These are phyloP conservation scores for Moricandia moricandioides DNA, from an alignment of 345 rosid genomes.

Conservation along the genomic window DNA sequence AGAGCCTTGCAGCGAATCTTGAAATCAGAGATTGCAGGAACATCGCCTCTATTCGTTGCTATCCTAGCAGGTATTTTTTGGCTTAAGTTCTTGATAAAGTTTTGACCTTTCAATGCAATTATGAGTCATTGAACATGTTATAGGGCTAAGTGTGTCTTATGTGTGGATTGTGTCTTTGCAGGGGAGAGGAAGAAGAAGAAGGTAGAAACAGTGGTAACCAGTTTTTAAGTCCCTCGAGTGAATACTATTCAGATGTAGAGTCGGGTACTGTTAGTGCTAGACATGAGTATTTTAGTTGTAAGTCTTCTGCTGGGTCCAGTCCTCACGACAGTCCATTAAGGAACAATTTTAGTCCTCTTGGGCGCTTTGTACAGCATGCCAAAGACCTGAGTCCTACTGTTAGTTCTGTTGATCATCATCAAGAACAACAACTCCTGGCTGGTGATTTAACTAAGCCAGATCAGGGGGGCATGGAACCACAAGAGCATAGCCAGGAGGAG, in stretches of 20 bases:
- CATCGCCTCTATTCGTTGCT: slow-evolving; percentile 46
- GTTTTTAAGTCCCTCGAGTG: slow-evolving; percentile 61
- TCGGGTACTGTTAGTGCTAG: slow-evolving; percentile 80
- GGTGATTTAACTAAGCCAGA: slow-evolving; percentile 41
- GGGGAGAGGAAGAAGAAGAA: slow-evolving; percentile 76
- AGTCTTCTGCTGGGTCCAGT: slow-evolving; percentile 73
- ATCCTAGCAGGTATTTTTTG: slow-evolving; percentile 57
- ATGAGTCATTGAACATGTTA: background rate
- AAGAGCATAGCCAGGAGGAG: slow-evolving; percentile 1
- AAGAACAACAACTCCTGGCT: slow-evolving; percentile 41
- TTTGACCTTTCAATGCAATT: background rate
- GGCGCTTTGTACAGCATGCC: slow-evolving; percentile 66
- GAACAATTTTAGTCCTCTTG: slow-evolving; percentile 80
- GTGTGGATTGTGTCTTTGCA: slow-evolving; percentile 33
- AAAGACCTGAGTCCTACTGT: slow-evolving; percentile 57
- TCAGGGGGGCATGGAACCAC: background rate
- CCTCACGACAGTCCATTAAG: slow-evolving; percentile 89
- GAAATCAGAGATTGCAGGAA: slow-evolving; percentile 55
- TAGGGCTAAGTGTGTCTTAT: background rate
- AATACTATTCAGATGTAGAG: slow-evolving; percentile 71
- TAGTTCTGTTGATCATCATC: slow-evolving; percentile 48
- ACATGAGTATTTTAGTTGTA: slow-evolving; percentile 62
- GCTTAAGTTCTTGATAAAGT: background rate
- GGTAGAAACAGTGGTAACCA: slow-evolving; percentile 53
- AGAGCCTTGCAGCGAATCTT: slow-evolving; percentile 46